Percentiles rank a stretch among this genome's conserved stretches.
Conservation (phyloP, 2,329 filamentous ascomycete genomes). For the Paecilomyces fulvus region DNA sequence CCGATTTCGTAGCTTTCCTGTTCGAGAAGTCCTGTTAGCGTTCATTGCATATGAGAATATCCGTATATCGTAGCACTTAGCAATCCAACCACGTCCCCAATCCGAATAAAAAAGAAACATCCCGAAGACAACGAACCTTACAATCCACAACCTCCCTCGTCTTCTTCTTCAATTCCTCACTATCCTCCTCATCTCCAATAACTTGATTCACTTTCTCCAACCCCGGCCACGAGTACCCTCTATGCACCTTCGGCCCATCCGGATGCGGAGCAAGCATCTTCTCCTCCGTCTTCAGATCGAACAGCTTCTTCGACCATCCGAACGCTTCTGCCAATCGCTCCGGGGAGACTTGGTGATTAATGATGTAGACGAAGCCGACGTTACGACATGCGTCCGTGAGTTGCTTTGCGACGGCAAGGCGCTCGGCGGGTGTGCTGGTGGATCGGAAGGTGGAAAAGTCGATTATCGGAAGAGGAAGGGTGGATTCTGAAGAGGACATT, state of each 20-base stretch:
- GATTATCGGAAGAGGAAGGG: slow-evolving; percentile 18
- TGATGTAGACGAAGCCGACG: slow-evolving; percentile 35
- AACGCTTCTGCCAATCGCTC: slow-evolving; percentile 32
- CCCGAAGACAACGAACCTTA: slow-evolving; percentile 29
- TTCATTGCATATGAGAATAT: background rate
- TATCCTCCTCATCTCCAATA: slow-evolving; percentile 26
- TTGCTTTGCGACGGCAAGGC: slow-evolving; percentile 18
- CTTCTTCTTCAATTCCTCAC: slow-evolving; percentile 29
- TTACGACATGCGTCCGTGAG: slow-evolving; percentile 26
- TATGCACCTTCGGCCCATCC: slow-evolving; percentile 35
- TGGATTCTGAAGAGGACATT: background rate
- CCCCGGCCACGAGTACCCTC: slow-evolving; percentile 44
- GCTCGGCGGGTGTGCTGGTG: slow-evolving; percentile 13
- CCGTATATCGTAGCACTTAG: background rate
- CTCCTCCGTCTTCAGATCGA: slow-evolving; percentile 29
- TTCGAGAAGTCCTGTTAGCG: background rate
- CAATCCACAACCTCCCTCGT: slow-evolving; percentile 36
- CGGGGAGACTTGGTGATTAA: slow-evolving; percentile 31
- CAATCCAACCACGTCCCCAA: background rate
- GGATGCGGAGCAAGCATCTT: slow-evolving; percentile 41
- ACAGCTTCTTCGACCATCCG: slow-evolving; percentile 29
- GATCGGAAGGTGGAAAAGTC: slow-evolving; percentile 21
- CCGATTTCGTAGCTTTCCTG: slow-evolving; percentile 41
- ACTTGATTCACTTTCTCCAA: slow-evolving; percentile 42
- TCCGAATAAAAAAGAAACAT: background rate